These are phyloP conservation scores for Bullera alba DNA, from an alignment of 768 basidiomycete genomes.

Conservation along the genomic window DNA sequence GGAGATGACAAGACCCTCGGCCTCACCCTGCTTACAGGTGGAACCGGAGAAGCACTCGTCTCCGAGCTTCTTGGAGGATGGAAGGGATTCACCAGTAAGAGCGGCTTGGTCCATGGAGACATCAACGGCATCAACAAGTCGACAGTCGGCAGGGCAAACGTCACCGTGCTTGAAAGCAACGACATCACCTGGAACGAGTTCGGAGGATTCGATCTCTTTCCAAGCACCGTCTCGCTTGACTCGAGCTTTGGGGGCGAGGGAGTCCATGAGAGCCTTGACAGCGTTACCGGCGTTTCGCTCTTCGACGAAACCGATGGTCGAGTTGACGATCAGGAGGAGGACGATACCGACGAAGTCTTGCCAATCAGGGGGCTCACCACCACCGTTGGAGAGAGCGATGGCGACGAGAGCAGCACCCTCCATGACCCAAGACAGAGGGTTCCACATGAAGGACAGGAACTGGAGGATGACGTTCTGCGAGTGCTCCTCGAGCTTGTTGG, in stretches of 20 bases:
- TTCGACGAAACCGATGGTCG: conserved; percentile 95
- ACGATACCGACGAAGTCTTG: conserved; percentile 96
- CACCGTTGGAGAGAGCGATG: conserved; percentile 92
- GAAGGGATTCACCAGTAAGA: conserved; percentile 93
- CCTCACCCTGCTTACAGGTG: conserved; percentile 98
- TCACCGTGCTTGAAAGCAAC: conserved; percentile 98
- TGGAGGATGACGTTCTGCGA: conserved; percentile 63
- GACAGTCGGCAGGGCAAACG: conserved; percentile 94
- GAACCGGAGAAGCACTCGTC: conserved; percentile 99
- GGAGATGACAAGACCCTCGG: conserved; percentile 96
- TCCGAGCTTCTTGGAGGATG: conserved; percentile 80
- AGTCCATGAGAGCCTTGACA: conserved; percentile 99
- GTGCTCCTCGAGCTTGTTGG: conserved; percentile 87
- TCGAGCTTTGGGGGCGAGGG: conserved; percentile 93
- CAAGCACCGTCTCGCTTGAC: conserved; percentile 78
- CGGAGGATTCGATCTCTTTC: conserved; percentile 82
- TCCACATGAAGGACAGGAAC: conserved; percentile 99
- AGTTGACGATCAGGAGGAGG: conserved; percentile 85
- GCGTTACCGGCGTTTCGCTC: conserved; percentile 96
- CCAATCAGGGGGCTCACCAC: conserved; percentile 82
- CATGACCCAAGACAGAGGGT: conserved; percentile 99
- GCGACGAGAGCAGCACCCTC: conserved; percentile 72
- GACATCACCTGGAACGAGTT: conserved; percentile 91
- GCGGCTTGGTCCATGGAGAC: conserved; percentile 98
- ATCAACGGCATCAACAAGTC: conserved; percentile 92